These are phyloP conservation scores for Penicillium sp. DNA, from an alignment of 2,329 filamentous ascomycete species.

Conservation along the genomic window DNA sequence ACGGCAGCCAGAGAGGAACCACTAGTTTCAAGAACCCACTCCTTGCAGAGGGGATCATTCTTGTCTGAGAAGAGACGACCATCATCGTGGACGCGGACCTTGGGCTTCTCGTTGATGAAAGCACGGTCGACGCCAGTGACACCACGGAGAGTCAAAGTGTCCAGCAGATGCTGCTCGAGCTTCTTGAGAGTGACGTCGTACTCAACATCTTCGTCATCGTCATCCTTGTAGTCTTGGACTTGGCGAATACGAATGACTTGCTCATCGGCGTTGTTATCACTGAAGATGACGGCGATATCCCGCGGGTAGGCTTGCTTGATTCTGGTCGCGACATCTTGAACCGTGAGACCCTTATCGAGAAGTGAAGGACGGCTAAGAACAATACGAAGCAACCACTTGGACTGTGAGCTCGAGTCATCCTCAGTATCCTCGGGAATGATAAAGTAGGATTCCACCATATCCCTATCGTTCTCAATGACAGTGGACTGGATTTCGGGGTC, in stretches of 20 bases:
- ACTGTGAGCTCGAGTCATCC: constrained; percentile 66
- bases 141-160: constrained; percentile 87
- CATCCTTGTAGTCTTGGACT: constrained; percentile 67
- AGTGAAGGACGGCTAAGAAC: constrained; percentile 91
- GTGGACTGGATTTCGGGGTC: constrained; percentile 87
- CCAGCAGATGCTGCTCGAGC: constrained; percentile 85
- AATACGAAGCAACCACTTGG: constrained; percentile 92
- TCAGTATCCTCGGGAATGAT: constrained; percentile 85
- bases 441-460: constrained; percentile 97
- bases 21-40: constrained; percentile 95
- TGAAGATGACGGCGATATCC: constrained; percentile 91
- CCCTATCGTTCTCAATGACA: constrained; percentile 80
- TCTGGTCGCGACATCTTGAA: constrained; percentile 84
- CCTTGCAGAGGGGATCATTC: constrained; percentile 73
- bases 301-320: constrained; percentile 87
- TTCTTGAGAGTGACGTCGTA: constrained; percentile 93
- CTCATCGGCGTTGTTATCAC: constrained; percentile 95
- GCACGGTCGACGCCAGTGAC: constrained; percentile 85
- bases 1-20: constrained; percentile 85
- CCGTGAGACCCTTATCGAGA: constrained; percentile 83
- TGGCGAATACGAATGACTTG: constrained; percentile 92
- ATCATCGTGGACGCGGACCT: constrained; percentile 66
- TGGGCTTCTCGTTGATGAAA: constrained; percentile 82
- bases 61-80: constrained; percentile 75
- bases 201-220: constrained; percentile 72